A percentile compares a stretch with the other conserved stretches of the same genome.
Evolutionary conservation across 768 basidiomycete species (phyloP).

Genomic region (Lenzites betulinus): DNA sequence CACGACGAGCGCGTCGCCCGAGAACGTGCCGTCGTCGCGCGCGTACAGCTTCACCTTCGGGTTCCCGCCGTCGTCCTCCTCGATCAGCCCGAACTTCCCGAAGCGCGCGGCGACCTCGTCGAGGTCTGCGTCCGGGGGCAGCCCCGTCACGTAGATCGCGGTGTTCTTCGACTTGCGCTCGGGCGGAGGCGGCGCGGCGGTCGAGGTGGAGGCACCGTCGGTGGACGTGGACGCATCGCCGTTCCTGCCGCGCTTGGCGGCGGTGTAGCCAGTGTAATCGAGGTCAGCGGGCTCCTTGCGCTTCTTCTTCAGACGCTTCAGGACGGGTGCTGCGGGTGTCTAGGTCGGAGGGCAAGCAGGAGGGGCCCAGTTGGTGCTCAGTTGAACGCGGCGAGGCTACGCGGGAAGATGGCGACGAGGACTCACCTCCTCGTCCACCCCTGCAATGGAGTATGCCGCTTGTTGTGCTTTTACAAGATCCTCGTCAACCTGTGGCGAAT

Average conservation of each 20-base stretch:
- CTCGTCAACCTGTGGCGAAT: conserved; percentile 58
- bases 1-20: conserved; percentile 92
- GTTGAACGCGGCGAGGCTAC: background rate
- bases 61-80: conserved; percentile 89
- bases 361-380: conserved; percentile 9
- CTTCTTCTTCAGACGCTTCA: conserved; percentile 80
- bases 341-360: conserved; percentile 36
- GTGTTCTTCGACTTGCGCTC: conserved; percentile 87
- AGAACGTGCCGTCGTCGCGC: conserved; percentile 83
- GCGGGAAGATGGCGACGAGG: background rate
- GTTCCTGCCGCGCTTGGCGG: conserved; percentile 69
- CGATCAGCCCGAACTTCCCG: conserved; percentile 86
- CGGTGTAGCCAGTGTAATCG: conserved; percentile 43
- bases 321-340: conserved; percentile 86
- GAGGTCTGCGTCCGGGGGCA: conserved; percentile 73
- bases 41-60: conserved; percentile 97
- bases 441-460: conserved; percentile 89
- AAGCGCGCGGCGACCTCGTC: conserved; percentile 87
- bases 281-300: conserved; percentile 73
- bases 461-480: conserved; percentile 88
- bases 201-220: conserved; percentile 5
- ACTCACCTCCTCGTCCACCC: conserved; percentile 92
- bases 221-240: background rate
- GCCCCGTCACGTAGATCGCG: conserved; percentile 83
- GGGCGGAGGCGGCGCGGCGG: conserved; percentile 15